Evolutionary conservation across 306 rosid species (phyloP).

Genomic region (Vigna radiata): DNA sequence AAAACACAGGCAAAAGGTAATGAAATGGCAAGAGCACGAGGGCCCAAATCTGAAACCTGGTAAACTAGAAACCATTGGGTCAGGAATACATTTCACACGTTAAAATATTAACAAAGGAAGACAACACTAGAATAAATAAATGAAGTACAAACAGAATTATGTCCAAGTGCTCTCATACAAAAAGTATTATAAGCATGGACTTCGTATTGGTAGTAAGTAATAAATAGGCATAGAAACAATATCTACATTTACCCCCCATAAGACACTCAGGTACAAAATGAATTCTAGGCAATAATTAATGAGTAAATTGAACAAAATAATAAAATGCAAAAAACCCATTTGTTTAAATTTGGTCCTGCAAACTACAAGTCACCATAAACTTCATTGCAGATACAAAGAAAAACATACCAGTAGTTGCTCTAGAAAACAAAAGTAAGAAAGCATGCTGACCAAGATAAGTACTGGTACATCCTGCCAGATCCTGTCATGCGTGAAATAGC

Average conservation of each 20-base stretch:
- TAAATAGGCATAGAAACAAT: conserved; percentile 13
- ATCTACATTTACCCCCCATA: not conserved
- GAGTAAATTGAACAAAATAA: conserved; percentile 16
- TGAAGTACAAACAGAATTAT: conserved; percentile 14
- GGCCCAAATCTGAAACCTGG: conserved; percentile 87
- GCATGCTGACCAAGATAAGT: conserved; percentile 89
- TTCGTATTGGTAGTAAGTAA: conserved; percentile 11
- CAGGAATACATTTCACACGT: conserved; percentile 38
- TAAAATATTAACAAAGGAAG: conserved; percentile 8
- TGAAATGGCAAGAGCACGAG: conserved; percentile 86
- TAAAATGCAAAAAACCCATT: not conserved
- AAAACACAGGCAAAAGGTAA: conserved; percentile 76
- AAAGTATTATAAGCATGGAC: not conserved
- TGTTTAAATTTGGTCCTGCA: conserved; percentile 16
- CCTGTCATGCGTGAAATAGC: conserved; percentile 59
- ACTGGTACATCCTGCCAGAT: conserved; percentile 80
- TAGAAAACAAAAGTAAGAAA: conserved; percentile 90
- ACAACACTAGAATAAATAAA: not conserved
- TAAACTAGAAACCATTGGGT: conserved; percentile 44
- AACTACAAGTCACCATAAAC: conserved; percentile 23
- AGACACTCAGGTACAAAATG: conserved; percentile 8
- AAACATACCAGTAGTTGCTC: conserved; percentile 89
- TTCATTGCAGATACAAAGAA: conserved; percentile 23
- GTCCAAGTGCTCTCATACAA: not conserved
- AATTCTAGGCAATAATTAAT: not conserved